Base-by-base conservation (phyloP, 176 grass and related monocot genomes). In the Oryza punctata region DNA sequence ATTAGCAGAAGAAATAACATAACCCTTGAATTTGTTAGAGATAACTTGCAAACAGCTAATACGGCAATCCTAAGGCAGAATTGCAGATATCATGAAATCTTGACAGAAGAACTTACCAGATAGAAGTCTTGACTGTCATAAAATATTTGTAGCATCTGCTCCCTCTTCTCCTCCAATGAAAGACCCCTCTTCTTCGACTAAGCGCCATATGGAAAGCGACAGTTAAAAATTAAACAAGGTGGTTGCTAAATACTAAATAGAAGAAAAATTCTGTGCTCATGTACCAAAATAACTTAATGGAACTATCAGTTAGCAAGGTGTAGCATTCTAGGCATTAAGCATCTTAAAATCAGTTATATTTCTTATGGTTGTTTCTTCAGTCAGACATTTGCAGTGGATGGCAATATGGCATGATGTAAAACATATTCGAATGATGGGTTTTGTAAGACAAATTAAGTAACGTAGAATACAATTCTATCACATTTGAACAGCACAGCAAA, bases 111-210 rank as follows among this genome's bases (percentile, higher is more conserved):
- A 73, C 66, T 91, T 73, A 98, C 96, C 69, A 98, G 91, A 88
- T 88, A 95, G 85, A 98, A 95, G 32, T 93, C 91, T 61, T 98
- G 96, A 38, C 84, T 91, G 11, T 90, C 93, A 3, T 95, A 95
- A 75, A 98, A 95, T 32, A 98, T 95, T 45, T 98, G 96, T 88
- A 98, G 96, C 91, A 98, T 98, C 23, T 98, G 96, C 78, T 98
- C 96, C 23, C 91, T 77, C 64, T 98, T 98, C 85, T 98, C 96
- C 89, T 98, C 93, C 82, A 98, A 77, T 0, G 91, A 95, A 80
- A 95, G 96, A 5, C 96, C 93, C 88, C 96, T 95, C 89, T 98
- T 98, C 96, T 95, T 98, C 12, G 96, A 98, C 96, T 98, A 81
- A 27, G n/a, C 16, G 65, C 0, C 24, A 18, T 9, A 89, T 25